phyloP scores from a whole-genome alignment of 208 protist species.

The Vickermania ingenoplastis region DNA sequence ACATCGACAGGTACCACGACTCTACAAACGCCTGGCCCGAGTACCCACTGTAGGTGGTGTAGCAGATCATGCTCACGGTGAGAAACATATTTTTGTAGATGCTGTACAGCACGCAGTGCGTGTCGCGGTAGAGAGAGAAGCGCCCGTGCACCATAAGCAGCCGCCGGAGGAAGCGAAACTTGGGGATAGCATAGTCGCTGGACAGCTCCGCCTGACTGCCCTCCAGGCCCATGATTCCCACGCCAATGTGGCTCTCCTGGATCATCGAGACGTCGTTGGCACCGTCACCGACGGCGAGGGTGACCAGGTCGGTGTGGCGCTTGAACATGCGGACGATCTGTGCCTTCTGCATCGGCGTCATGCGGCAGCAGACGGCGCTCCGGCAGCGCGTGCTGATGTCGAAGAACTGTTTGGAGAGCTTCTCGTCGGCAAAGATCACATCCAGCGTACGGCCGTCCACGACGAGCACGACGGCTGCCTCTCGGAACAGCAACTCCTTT shows the following conservation, averaged over 20 bases:
- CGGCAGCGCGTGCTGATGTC: constrained; percentile 39
- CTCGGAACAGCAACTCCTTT: not conserved
- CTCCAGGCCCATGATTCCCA: constrained; percentile 94
- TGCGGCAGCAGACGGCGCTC: constrained; percentile 75
- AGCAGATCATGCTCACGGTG: constrained; percentile 67
- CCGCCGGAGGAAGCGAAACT: constrained; percentile 85
- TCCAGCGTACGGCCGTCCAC: constrained; percentile 72
- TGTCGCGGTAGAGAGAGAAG: constrained; percentile 84
- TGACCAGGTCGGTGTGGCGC: constrained; percentile 28
- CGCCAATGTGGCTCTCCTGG: constrained; percentile 87
- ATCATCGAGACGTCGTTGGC: constrained; percentile 93
- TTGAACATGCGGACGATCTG: constrained; percentile 65
- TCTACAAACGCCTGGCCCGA: constrained; percentile 81
- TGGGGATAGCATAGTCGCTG: constrained; percentile 88
- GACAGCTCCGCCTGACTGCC: constrained; percentile 91
- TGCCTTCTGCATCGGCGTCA: constrained; percentile 79
- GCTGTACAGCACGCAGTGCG: constrained; percentile 84
- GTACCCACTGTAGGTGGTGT: constrained; percentile 72
- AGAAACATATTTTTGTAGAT: constrained; percentile 96
- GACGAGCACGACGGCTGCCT: constrained; percentile 40
- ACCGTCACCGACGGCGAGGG: constrained; percentile 77
- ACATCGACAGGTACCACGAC: constrained; percentile 74
- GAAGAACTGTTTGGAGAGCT: constrained; percentile 47
- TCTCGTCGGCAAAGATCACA: constrained; percentile 42
- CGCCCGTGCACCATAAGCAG: constrained; percentile 92